These are phyloP conservation scores for Pythium vanterpoolii DNA, from an alignment of 352 stramenopile species.

Conservation along the genomic window DNA sequence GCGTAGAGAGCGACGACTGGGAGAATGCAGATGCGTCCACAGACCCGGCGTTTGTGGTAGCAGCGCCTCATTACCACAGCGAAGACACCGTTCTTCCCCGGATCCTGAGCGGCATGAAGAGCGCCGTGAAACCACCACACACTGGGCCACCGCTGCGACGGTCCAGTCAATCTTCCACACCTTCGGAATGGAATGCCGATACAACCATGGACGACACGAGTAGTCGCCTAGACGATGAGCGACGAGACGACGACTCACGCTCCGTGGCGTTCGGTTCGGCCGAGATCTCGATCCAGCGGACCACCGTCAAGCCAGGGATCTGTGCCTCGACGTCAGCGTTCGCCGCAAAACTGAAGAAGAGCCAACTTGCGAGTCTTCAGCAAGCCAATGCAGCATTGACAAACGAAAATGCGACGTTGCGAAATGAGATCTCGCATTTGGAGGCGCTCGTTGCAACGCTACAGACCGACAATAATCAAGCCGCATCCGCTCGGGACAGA, in stretches of 20 bases:
- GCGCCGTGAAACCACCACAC: slow-evolving; percentile 1
- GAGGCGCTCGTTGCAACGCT: slow-evolving; percentile 37
- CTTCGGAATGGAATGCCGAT: slow-evolving; percentile 22
- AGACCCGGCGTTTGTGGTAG: background rate
- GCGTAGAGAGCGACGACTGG: slow-evolving; percentile 17
- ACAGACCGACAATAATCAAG: slow-evolving; percentile 26
- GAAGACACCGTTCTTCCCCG: slow-evolving; percentile 10
- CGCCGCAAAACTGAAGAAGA: slow-evolving; percentile 41
- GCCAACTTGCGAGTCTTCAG: slow-evolving; percentile 35
- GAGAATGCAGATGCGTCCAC: slow-evolving; percentile 2
- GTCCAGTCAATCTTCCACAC: background rate
- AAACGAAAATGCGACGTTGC: slow-evolving; percentile 41
- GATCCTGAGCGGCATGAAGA: slow-evolving; percentile 2
- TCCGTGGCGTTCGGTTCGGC: slow-evolving; percentile 5
- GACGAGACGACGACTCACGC: background rate
- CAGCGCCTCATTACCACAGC: too few relatives aligned
- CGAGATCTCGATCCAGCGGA: slow-evolving; percentile 33
- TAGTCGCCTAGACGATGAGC: slow-evolving; percentile 4
- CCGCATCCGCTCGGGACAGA: background rate
- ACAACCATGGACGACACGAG: slow-evolving; percentile 6
- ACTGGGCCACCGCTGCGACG: background rate
- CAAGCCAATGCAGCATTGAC: slow-evolving; percentile 36
- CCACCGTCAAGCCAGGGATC: slow-evolving; percentile 10
- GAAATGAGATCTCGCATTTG: slow-evolving; percentile 44
- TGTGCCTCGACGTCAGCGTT: slow-evolving; percentile 22